Conservation (phyloP, 169 alveolate species). For the Theileria orientalis region DNA sequence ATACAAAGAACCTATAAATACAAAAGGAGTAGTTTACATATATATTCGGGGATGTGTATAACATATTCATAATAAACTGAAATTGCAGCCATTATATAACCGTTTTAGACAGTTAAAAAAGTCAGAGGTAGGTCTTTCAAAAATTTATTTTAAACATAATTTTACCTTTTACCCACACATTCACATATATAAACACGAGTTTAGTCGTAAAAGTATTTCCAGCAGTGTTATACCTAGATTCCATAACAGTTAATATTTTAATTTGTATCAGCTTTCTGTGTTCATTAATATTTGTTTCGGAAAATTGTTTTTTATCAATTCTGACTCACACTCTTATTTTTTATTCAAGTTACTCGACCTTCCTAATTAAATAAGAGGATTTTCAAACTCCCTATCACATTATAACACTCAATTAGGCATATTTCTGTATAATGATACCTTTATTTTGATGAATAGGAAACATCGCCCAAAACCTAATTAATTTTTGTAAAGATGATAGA, state of each 20-base stretch:
- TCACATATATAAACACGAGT: too few species aligned
- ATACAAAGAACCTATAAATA: neutral
- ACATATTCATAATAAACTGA: neutral
- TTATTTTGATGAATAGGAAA: neutral
- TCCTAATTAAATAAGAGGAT: too few species aligned
- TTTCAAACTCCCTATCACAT: too few species aligned
- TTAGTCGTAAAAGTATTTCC: too few species aligned
- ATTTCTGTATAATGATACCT: neutral
- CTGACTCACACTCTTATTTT: too few species aligned
- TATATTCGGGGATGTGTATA: neutral
- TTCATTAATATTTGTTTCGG: too few species aligned
- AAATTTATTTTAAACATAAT: neutral
- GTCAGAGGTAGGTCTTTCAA: neutral
- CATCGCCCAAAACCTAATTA: neutral
- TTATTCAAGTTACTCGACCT: too few species aligned
- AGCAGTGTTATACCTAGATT: too few species aligned
- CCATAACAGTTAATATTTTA: too few species aligned
- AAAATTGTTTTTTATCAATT: too few species aligned
- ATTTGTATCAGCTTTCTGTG: too few species aligned
- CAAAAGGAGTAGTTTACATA: neutral
- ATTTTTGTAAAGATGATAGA: neutral
- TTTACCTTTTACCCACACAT: neutral
- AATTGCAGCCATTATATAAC: neutral
- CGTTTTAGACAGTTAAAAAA: neutral
- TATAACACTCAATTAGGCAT: neutral